These are phyloP conservation scores for Trichoderma hamatum DNA, from an alignment of 2,329 filamentous ascomycete genomes.

Conservation along the genomic window DNA sequence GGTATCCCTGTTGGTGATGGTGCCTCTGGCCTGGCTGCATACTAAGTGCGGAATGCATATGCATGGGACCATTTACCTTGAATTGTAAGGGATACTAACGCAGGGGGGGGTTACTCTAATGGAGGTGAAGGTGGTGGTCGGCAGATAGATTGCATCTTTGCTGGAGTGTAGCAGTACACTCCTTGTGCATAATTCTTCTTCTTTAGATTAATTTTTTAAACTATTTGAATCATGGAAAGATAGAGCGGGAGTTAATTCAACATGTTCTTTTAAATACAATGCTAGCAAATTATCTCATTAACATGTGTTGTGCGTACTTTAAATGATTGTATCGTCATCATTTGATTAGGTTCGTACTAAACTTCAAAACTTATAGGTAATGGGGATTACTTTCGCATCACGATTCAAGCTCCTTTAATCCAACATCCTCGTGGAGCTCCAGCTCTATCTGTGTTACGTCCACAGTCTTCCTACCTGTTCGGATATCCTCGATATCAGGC, in stretches of 20 bases:
- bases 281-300: background rate
- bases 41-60: slow-evolving; percentile 12
- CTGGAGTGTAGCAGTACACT: background rate
- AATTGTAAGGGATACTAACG: background rate
- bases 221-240: background rate
- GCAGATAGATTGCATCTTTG: background rate
- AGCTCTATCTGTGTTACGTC: slow-evolving; percentile 26
- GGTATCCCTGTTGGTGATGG: slow-evolving; percentile 26
- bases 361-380: background rate
- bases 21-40: slow-evolving; percentile 28
- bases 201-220: background rate
- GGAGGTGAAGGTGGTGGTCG: background rate
- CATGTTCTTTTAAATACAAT: background rate
- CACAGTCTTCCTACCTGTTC: slow-evolving; percentile 20
- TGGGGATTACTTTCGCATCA: background rate
- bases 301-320: background rate
- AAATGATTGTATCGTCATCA: background rate
- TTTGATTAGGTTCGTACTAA: background rate
- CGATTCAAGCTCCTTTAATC: slow-evolving; percentile 10
- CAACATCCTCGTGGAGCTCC: slow-evolving; percentile 25
- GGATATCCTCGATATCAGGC: slow-evolving; percentile 31
- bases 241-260: background rate
- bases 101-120: background rate
- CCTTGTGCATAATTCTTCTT: background rate
- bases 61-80: background rate